Conservation (phyloP, 495 filamentous ascomycete genomes). For the Cairneyella variabilis region DNA sequence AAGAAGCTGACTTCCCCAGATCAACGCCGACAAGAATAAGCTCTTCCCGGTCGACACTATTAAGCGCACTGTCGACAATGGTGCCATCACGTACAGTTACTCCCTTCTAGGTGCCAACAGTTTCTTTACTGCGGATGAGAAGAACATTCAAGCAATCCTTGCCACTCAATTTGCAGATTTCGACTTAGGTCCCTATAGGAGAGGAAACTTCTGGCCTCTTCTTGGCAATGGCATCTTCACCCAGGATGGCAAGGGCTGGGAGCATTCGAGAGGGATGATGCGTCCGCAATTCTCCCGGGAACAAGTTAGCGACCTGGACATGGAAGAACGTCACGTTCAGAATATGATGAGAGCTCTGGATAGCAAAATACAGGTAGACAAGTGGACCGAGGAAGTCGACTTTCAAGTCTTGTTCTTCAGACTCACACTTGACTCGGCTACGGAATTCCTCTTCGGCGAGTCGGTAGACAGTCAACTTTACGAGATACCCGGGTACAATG, state of each 20-base stretch:
- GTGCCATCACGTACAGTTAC: constrained; percentile 20
- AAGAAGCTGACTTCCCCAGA: background rate
- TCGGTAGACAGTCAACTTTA: constrained; percentile 38
- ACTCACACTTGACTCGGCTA: constrained; percentile 64
- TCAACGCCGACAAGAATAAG: constrained; percentile 24
- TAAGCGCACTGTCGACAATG: constrained; percentile 18
- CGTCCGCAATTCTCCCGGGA: constrained; percentile 42
- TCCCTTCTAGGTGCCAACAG: constrained; percentile 7
- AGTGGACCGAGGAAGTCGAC: constrained; percentile 35
- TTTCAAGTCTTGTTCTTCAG: constrained; percentile 61
- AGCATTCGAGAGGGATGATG: constrained; percentile 38
- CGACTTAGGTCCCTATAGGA: constrained; percentile 46
- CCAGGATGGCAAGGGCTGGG: constrained; percentile 60
- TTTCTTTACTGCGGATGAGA: constrained; percentile 42
- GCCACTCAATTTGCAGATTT: constrained; percentile 61
- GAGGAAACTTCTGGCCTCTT: constrained; percentile 46
- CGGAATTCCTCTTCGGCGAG: constrained; percentile 69
- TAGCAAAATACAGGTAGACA: constrained; percentile 11
- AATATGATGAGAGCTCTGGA: constrained; percentile 38
- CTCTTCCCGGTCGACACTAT: constrained; percentile 25
- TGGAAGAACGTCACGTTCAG: constrained; percentile 50
- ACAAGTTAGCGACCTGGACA: constrained; percentile 43
- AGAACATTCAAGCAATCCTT: constrained; percentile 61
- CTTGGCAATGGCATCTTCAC: constrained; percentile 72
- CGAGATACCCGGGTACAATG: constrained; percentile 17